Conservation (phyloP, 1,284 basidiomycete species). For the Trichosporon faecale region DNA sequence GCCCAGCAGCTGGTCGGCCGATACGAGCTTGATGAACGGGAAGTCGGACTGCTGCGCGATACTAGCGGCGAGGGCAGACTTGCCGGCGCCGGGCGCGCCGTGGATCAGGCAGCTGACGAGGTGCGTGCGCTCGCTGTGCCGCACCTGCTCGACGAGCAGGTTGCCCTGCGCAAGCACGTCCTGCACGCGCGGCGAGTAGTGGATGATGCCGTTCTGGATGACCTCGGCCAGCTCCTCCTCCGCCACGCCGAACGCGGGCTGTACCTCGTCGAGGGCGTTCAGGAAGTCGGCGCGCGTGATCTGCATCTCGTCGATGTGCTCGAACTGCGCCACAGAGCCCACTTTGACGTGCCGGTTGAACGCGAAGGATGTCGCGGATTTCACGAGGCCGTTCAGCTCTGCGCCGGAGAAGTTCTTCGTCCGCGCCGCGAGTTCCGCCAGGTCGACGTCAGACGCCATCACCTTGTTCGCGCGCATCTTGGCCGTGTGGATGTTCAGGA, state of each 20-base stretch:
- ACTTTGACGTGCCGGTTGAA: slow-evolving; percentile 98
- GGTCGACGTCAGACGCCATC: slow-evolving; percentile 83
- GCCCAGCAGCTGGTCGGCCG: slow-evolving; percentile 96
- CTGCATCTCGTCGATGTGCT: slow-evolving; percentile 89
- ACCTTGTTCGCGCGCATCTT: slow-evolving; percentile 92
- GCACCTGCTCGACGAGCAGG: slow-evolving; percentile 92
- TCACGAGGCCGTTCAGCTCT: slow-evolving; percentile 92
- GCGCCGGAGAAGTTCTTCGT: slow-evolving; percentile 99
- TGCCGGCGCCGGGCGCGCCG: slow-evolving; percentile 86
- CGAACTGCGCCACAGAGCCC: slow-evolving; percentile 93
- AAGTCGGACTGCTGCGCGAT: slow-evolving; percentile 90
- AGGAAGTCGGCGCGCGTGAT: slow-evolving; percentile 87
- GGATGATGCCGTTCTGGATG: slow-evolving; percentile 95
- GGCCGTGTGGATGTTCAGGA: slow-evolving; percentile 89
- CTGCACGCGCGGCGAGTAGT: slow-evolving; percentile 80
- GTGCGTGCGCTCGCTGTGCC: slow-evolving; percentile 82
- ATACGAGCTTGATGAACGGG: slow-evolving; percentile 97
- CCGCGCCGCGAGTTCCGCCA: slow-evolving; percentile 72
- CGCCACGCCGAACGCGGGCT: slow-evolving; percentile 94
- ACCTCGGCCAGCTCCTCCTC: slow-evolving; percentile 95
- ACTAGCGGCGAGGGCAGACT: slow-evolving; percentile 91
- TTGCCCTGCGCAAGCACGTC: slow-evolving; percentile 85
- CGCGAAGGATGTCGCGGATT: slow-evolving; percentile 96
- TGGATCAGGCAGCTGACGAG: slow-evolving; percentile 86
- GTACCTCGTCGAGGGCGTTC: slow-evolving; percentile 89